Percentiles rank a stretch among this genome's conserved stretches.
These are phyloP conservation scores for Colletotrichum lini DNA, from an alignment of 2,329 filamentous ascomycete species.

Conservation along the genomic window DNA sequence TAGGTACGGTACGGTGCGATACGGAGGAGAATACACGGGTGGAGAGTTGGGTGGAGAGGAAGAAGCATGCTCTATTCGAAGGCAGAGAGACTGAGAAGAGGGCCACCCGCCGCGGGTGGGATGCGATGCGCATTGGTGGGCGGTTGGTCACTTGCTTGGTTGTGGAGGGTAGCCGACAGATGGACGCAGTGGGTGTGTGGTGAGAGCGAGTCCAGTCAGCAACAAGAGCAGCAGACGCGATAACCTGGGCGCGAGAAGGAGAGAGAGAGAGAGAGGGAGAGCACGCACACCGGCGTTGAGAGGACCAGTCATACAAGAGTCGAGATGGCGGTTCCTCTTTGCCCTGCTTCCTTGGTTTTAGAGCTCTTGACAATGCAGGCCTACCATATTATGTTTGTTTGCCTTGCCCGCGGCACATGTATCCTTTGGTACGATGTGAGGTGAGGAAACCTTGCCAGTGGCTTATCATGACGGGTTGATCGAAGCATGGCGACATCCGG, in stretches of 20 bases:
- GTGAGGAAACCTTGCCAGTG: conserved; percentile 6
- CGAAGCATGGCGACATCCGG: conserved; percentile 11
- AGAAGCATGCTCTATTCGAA: background rate
- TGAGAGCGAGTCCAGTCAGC: conserved; percentile 34
- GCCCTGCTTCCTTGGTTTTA: conserved; percentile 29
- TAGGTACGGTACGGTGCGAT: conserved; percentile 7
- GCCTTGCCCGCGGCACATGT: conserved; percentile 1
- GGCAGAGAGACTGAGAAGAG: background rate
- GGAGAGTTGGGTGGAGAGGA: conserved; percentile 12
- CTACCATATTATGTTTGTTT: conserved; percentile 19
- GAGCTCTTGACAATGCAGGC: conserved; percentile 14
- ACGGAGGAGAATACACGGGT: conserved; percentile 8
- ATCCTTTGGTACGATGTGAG: conserved; percentile 11
- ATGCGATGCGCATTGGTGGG: conserved; percentile 13
- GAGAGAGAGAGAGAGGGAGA: conserved; percentile 3
- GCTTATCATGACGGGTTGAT: conserved; percentile 29
- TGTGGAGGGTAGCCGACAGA: conserved; percentile 40
- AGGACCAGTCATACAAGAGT: conserved; percentile 1
- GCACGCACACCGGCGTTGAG: background rate
- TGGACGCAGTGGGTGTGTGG: conserved; percentile 32
- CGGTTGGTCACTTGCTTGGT: conserved; percentile 31
- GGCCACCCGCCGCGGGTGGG: conserved; percentile 13
- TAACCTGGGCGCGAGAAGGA: background rate
- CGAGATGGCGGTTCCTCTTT: conserved; percentile 21
- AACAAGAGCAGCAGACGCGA: conserved; percentile 14